These are phyloP conservation scores for Cucurbita ficifolia DNA, from an alignment of 306 rosid genomes.

Conservation along the genomic window DNA sequence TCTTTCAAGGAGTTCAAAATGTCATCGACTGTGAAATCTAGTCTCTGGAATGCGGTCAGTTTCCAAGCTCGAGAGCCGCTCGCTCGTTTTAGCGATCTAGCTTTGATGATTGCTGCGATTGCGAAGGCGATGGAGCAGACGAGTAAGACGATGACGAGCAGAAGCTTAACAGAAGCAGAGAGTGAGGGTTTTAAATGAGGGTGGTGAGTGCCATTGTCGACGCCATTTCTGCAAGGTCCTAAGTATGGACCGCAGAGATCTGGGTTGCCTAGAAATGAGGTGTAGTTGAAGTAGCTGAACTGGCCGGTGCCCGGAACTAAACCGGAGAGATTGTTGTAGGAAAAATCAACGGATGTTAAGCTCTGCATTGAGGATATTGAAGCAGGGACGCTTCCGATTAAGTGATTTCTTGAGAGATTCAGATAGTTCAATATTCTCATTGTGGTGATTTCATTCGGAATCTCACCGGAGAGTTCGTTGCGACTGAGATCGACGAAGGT, in stretches of 20 bases:
- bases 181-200: slow-evolving; percentile 47
- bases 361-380: slow-evolving; percentile 82
- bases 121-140: slow-evolving; percentile 67
- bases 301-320: slow-evolving; percentile 95
- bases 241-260: slow-evolving; percentile 84
- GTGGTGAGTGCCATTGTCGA: slow-evolving; percentile 30
- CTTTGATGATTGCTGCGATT: slow-evolving; percentile 63
- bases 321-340: slow-evolving; percentile 89
- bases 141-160: slow-evolving; percentile 66
- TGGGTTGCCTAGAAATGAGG: slow-evolving; percentile 73
- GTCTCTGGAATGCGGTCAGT: slow-evolving; percentile 76
- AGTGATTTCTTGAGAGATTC: slow-evolving; percentile 71
- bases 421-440: slow-evolving; percentile 81
- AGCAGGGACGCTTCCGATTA: slow-evolving; percentile 61
- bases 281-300: slow-evolving; percentile 88
- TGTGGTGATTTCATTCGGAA: slow-evolving; percentile 64
- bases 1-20: slow-evolving; percentile 77
- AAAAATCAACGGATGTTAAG: slow-evolving; percentile 82
- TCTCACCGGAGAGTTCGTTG: slow-evolving; percentile 60
- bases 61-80: slow-evolving; percentile 82
- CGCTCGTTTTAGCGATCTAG: slow-evolving; percentile 72
- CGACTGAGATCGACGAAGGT: slow-evolving; percentile 80
- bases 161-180: slow-evolving; percentile 63
- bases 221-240: slow-evolving; percentile 76
- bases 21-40: slow-evolving; percentile 86